Evolutionary conservation across 805 yeast species (phyloP).

Genomic region (Schizosaccharomyces cryophilus): DNA sequence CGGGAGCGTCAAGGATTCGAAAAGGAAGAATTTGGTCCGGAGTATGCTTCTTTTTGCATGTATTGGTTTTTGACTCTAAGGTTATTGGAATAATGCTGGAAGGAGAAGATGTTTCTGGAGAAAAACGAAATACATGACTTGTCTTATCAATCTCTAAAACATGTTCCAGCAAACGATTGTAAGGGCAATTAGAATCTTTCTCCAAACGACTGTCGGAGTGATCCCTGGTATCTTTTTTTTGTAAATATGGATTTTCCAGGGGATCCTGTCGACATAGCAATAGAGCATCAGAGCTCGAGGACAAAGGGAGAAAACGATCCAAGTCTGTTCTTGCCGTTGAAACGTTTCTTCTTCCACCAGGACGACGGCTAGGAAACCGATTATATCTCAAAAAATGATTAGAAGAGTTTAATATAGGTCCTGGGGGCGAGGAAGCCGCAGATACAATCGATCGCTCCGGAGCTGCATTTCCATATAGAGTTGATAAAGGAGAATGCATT

Average conservation of each 20-base stretch:
- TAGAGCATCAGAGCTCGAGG: background rate
- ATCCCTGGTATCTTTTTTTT: too few species aligned
- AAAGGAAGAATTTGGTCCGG: constrained; percentile 4
- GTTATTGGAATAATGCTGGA: too few species aligned
- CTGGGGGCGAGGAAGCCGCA: too few species aligned
- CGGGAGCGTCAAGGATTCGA: constrained; percentile 88
- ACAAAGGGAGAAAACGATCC: background rate
- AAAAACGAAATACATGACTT: background rate
- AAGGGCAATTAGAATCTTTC: background rate
- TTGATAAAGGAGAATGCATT: too few species aligned
- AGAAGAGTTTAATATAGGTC: too few species aligned
- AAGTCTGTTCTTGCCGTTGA: background rate
- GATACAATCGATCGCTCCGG: too few species aligned
- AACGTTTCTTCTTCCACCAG: background rate
- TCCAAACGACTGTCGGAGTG: too few species aligned
- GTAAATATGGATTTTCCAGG: too few species aligned
- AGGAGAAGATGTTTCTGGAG: background rate
- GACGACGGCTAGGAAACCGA: too few species aligned
- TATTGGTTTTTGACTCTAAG: too few species aligned
- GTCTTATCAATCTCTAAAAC: background rate
- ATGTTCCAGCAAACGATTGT: background rate
- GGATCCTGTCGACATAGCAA: background rate
- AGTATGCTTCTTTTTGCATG: background rate
- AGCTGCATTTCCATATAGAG: too few species aligned
- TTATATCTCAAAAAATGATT: too few species aligned